Percentiles rank a stretch among this genome's conserved stretches.
phyloP scores from a whole-genome alignment of 2,329 filamentous ascomycete species.

The Fusarium brachygibbosum region DNA sequence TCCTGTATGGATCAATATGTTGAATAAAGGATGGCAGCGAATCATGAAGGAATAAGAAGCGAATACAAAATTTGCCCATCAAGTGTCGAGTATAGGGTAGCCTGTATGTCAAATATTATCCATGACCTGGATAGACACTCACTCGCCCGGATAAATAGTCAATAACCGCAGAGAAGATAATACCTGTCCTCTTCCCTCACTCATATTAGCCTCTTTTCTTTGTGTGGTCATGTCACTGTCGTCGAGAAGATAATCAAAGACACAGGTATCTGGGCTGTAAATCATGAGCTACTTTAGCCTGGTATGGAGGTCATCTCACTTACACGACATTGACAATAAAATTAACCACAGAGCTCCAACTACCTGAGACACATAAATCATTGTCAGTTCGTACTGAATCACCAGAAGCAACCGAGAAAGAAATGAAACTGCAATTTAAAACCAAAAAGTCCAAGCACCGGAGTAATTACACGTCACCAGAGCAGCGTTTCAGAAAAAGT shows the following conservation, averaged over 20 bases:
- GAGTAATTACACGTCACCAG: conserved; percentile 18
- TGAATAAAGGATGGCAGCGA: too few species aligned
- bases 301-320: neutral
- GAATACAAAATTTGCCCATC: too few species aligned
- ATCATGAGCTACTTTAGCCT: neutral
- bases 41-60: too few species aligned
- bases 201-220: too few species aligned
- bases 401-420: neutral
- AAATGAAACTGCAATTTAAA: conserved; percentile 1
- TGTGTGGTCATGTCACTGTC: neutral
- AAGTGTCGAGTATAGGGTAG: neutral
- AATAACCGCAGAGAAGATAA: neutral
- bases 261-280: too few species aligned
- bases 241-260: neutral
- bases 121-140: neutral
- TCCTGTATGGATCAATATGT: too few species aligned
- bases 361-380: neutral
- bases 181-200: neutral
- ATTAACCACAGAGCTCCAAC: neutral
- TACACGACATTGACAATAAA: neutral
- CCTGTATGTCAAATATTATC: neutral
- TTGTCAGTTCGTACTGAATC: neutral
- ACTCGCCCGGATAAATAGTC: neutral
- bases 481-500: conserved; percentile 36
- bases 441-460: conserved; percentile 7